Conservation (phyloP, 106 monocot species). For the Iris macrosiphon region DNA sequence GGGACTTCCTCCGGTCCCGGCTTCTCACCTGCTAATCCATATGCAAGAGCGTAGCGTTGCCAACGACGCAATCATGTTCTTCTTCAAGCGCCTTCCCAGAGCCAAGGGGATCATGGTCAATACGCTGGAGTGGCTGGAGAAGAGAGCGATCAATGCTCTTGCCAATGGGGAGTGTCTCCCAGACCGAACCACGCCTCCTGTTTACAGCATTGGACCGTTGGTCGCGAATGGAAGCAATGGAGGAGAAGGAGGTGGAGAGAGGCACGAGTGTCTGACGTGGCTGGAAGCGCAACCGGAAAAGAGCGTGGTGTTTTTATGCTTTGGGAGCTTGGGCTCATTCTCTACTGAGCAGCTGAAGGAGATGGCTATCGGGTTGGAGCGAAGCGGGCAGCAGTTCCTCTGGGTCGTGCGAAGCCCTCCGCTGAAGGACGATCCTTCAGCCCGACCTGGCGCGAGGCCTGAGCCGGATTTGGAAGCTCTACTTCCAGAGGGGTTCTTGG, state of each 20-base stretch:
- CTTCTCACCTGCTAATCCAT: conserved; percentile 8
- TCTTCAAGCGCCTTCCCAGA: neutral
- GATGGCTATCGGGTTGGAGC: conserved; percentile 35
- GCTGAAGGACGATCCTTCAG: neutral
- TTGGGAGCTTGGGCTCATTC: conserved; percentile 39
- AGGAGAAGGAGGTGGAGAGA: too few species aligned
- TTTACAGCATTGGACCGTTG: conserved; percentile 18
- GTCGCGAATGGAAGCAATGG: neutral
- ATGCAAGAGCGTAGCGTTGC: neutral
- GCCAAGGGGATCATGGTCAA: conserved; percentile 28
- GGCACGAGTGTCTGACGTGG: conserved; percentile 30
- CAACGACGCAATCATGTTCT: neutral
- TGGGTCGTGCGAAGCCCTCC: conserved; percentile 41
- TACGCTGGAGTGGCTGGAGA: conserved; percentile 26
- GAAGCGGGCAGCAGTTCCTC: conserved; percentile 34
- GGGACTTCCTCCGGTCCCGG: conserved; percentile 21
- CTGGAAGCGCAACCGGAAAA: conserved; percentile 28
- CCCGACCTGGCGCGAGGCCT: too few species aligned
- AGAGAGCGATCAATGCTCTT: neutral
- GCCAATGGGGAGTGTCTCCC: neutral
- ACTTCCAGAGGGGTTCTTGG: too few species aligned
- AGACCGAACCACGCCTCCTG: too few species aligned
- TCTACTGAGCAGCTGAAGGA: conserved; percentile 29
- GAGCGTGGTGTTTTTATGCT: conserved; percentile 48
- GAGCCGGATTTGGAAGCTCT: too few species aligned